These are phyloP conservation scores for Gaertneriomyces semiglobifer DNA, from an alignment of 192 early-diverging fungal genomes.

Conservation along the genomic window DNA sequence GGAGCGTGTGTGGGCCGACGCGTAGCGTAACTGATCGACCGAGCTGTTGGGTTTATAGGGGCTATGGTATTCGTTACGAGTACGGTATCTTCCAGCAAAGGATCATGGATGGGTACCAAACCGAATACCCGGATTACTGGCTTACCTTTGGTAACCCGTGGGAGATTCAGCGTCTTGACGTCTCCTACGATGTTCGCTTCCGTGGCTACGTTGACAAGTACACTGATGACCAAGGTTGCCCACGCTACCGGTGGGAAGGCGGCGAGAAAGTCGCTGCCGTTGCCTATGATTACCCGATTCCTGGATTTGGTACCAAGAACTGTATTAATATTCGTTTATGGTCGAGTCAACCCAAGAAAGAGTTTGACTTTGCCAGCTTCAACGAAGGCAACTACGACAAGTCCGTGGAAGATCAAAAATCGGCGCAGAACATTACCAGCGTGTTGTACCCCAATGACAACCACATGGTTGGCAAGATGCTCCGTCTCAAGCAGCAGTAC, in stretches of 20 bases:
- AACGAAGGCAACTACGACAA: constrained; percentile 85
- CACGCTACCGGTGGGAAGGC: constrained; percentile 82
- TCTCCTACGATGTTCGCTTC: constrained; percentile 85
- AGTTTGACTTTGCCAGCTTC: constrained; percentile 79
- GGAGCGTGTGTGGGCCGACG: neutral
- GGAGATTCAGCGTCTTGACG: constrained; percentile 92
- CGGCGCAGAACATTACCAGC: constrained; percentile 90
- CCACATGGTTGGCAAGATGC: constrained; percentile 92
- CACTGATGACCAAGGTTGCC: constrained; percentile 60
- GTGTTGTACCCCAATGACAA: constrained; percentile 97
- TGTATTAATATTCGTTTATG: constrained; percentile 97
- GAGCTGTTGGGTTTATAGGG: constrained; percentile 8
- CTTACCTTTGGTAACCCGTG: constrained; percentile 93
- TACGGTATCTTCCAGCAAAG: constrained; percentile 99
- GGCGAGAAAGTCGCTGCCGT: constrained; percentile 82
- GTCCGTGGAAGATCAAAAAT: constrained; percentile 85
- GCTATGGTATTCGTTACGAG: constrained; percentile 95
- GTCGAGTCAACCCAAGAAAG: constrained; percentile 85
- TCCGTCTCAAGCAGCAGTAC: constrained; percentile 97
- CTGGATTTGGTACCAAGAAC: constrained; percentile 90
- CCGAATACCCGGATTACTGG: constrained; percentile 94
- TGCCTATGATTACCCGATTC: constrained; percentile 96
- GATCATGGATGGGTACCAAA: constrained; percentile 90
- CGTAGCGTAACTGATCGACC: neutral
- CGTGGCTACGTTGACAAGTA: constrained; percentile 78